Percentiles rank a stretch among this genome's conserved stretches.
These are phyloP conservation scores for Polysphondylium violaceum DNA, from an alignment of 78 protist genomes.

Conservation along the genomic window DNA sequence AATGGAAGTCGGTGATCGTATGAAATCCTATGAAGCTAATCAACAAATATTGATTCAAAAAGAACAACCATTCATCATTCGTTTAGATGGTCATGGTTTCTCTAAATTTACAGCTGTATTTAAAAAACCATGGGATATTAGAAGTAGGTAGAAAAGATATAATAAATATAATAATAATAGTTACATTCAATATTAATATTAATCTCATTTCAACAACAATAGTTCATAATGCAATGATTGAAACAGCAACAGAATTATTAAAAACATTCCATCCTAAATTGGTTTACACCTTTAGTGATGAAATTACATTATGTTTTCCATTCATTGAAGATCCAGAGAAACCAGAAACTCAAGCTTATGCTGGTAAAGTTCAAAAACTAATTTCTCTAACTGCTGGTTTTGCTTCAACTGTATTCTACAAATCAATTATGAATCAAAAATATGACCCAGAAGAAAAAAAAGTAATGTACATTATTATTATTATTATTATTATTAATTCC, in stretches of 20 bases:
- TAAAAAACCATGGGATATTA: conserved; percentile 69
- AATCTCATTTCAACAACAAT: neutral
- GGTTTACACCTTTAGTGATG: conserved; percentile 79
- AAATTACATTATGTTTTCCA: conserved; percentile 75
- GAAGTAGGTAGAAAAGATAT: conserved; percentile 13
- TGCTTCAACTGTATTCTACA: conserved; percentile 63
- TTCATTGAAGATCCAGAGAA: conserved; percentile 15
- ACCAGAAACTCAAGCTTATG: neutral
- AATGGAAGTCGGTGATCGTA: conserved; percentile 76
- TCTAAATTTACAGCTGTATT: conserved; percentile 65
- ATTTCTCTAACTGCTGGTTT: conserved; percentile 68
- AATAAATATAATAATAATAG: neutral
- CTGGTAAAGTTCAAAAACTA: conserved; percentile 68
- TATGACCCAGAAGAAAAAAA: conserved; percentile 20
- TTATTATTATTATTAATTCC: neutral
- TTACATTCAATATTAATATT: neutral
- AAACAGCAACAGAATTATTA: conserved; percentile 50
- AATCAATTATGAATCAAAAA: conserved; percentile 11
- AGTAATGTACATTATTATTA: neutral
- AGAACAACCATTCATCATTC: conserved; percentile 37
- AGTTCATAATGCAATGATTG: conserved; percentile 83
- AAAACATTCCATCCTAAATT: conserved; percentile 39
- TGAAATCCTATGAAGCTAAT: conserved; percentile 60
- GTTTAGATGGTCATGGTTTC: conserved; percentile 83
- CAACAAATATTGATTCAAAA: neutral